Evolutionary conservation across 2,329 filamentous ascomycete genomes (phyloP), one percentile per base, ranked within the genome.

Genomic region (Calonectria honghensis): DNA sequence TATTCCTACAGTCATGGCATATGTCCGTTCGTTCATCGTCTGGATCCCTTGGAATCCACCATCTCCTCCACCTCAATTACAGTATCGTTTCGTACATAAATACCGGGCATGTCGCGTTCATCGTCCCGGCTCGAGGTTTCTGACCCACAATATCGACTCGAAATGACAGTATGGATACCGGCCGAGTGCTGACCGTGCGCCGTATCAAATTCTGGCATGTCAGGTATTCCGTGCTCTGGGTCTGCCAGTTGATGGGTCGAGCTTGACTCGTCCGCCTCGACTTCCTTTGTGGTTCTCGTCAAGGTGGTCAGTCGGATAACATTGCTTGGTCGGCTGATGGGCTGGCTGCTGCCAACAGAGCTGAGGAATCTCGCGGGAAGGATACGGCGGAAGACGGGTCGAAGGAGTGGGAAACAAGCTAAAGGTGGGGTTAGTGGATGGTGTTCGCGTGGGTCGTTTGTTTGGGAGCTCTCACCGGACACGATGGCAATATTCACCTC

Each of bases 401-500:
- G 77, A 3, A 80, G 65, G 3, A 80, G 61, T 13, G 78, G 77
- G 29, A 79, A 75, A 4, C 78, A 80, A 27, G 77, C 78, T 80
- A 37, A n/a, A 3, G 37, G 18, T 4, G 63, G 3, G 32, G 29
- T 50, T 0, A 37, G 29, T 31, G 9, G 27, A 51, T 29, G 4
- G 27, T 35, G 6, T 2, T 16, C 10, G 16, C 3, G 7, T 9
- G 11, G 16, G 24, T 18, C 13, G 35, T 24, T 24, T 24, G 11
- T 52, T 50, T 7, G 45, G 11, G 50, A 32, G 41, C 16, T 35
- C 39, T 24, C 71, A 77, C 78, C 73, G 0, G 76, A 79, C 2
- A 79, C 78, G 24, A 79, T 72, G 18, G 78, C 78, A 64, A 79
- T 79, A 9, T 79, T 79, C 0, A 79, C 72, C 41, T 79, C 78